Evolutionary conservation across 257 asterid species (phyloP).

Genomic region (Perilla frutescens): DNA sequence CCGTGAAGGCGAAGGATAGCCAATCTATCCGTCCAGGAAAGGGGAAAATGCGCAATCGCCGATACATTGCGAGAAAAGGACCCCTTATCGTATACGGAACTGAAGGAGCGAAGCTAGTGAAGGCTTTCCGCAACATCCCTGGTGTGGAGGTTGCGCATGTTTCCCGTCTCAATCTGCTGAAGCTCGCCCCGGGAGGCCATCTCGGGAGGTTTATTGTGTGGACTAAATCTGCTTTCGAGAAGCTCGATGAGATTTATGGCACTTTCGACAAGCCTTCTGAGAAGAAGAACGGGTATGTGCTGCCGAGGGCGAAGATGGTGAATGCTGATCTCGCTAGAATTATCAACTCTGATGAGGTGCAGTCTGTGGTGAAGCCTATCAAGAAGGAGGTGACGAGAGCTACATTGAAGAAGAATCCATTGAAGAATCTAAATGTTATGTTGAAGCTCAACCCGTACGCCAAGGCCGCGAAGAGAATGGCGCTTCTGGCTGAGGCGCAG

Average conservation of each 20-base stretch:
- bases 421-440: slow-evolving; percentile 69
- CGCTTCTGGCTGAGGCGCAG: slow-evolving; percentile 78
- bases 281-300: slow-evolving; percentile 70
- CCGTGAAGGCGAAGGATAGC: slow-evolving; percentile 80
- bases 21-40: slow-evolving; percentile 69
- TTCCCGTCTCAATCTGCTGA: slow-evolving; percentile 63
- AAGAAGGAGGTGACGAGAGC: slow-evolving; percentile 74
- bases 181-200: slow-evolving; percentile 88
- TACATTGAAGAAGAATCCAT: slow-evolving; percentile 73
- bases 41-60: slow-evolving; percentile 80
- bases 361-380: slow-evolving; percentile 83
- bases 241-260: slow-evolving; percentile 71
- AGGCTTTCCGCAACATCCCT: slow-evolving; percentile 83
- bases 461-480: slow-evolving; percentile 79
- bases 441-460: slow-evolving; percentile 87
- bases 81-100: slow-evolving; percentile 80
- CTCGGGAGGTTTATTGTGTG: slow-evolving; percentile 79
- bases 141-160: slow-evolving; percentile 80
- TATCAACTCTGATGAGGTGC: slow-evolving; percentile 90
- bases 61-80: slow-evolving; percentile 76
- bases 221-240: slow-evolving; percentile 85
- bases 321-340: slow-evolving; percentile 89
- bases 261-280: slow-evolving; percentile 67
- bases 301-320: slow-evolving; percentile 79
- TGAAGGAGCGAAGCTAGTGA: slow-evolving; percentile 77